Percentiles rank a stretch among this genome's conserved stretches.
phyloP scores from a whole-genome alignment of 2,329 filamentous ascomycete species.

The Ceratocystis cubensis region DNA sequence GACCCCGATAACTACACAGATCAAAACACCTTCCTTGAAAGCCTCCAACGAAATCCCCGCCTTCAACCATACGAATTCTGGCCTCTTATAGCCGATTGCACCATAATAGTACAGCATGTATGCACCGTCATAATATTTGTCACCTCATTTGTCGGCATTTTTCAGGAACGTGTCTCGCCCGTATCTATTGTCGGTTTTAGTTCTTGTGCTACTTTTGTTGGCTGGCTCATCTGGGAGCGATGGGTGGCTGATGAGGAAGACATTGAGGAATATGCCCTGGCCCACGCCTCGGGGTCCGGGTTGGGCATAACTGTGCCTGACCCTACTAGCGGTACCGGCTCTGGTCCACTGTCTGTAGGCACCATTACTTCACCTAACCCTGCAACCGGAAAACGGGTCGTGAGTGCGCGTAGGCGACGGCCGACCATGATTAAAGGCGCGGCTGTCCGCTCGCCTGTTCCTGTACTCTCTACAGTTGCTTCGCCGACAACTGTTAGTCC shows the following conservation, averaged over 20 bases:
- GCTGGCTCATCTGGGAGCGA: conserved; percentile 83
- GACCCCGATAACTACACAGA: conserved; percentile 99
- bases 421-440: conserved; percentile 21
- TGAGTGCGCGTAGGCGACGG: conserved; percentile 17
- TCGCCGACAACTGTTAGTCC: conserved; percentile 36
- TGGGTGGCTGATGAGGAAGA: conserved; percentile 67
- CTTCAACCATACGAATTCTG: conserved; percentile 96
- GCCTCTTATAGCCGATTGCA: conserved; percentile 88
- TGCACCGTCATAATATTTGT: conserved; percentile 91
- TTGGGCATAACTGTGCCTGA: conserved; percentile 22
- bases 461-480: conserved; percentile 21
- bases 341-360: not conserved
- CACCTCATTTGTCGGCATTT: conserved; percentile 85
- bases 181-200: conserved; percentile 80
- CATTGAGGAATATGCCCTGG: conserved; percentile 31
- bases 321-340: not conserved
- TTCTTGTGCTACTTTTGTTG: conserved; percentile 67
- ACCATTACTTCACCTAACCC: conserved; percentile 11
- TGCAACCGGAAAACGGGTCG: conserved; percentile 19
- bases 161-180: conserved; percentile 73
- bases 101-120: conserved; percentile 93
- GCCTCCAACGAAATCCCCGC: conserved; percentile 85
- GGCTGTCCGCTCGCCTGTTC: conserved; percentile 19
- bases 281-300: conserved; percentile 25
- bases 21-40: conserved; percentile 89